These are phyloP conservation scores for Thelonectria discophora DNA, from an alignment of 2,329 filamentous ascomycete genomes.

Conservation along the genomic window DNA sequence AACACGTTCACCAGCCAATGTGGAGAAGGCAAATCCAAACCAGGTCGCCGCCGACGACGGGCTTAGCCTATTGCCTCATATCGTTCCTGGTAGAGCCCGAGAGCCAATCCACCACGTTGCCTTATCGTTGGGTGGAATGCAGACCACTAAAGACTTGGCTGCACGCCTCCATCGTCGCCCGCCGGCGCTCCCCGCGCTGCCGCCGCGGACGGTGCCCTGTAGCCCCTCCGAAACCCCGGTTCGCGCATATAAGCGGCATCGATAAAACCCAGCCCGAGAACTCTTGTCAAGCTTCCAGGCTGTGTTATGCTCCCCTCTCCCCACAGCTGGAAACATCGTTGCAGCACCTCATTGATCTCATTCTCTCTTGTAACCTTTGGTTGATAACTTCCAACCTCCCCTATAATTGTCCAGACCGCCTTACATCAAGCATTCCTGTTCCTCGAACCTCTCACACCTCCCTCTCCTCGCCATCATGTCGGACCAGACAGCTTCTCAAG, in stretches of 20 bases:
- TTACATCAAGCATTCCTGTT: not conserved
- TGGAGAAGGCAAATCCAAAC: not conserved
- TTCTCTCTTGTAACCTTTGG: not conserved
- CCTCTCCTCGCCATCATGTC: constrained; percentile 39
- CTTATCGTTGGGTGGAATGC: not conserved
- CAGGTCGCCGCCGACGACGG: not conserved
- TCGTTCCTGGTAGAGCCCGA: not conserved
- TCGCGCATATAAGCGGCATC: constrained; percentile 39
- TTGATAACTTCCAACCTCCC: not conserved
- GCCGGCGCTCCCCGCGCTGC: constrained; percentile 25
- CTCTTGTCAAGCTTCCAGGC: constrained; percentile 21
- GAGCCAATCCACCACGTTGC: not conserved
- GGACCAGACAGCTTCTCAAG: constrained; percentile 35
- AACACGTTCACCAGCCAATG: not conserved
- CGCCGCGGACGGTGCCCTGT: constrained; percentile 2
- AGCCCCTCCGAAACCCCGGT: constrained; percentile 36
- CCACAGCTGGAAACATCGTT: not conserved
- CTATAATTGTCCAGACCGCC: not conserved
- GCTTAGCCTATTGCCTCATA: not conserved
- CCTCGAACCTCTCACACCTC: not conserved
- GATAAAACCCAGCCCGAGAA: constrained; percentile 26
- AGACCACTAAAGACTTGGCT: not conserved
- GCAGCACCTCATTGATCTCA: not conserved
- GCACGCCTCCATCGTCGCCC: too few species aligned
- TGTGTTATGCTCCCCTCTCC: constrained; percentile 26